phyloP scores from a whole-genome alignment of 768 basidiomycete species.

The Leucosporidium scottii region DNA sequence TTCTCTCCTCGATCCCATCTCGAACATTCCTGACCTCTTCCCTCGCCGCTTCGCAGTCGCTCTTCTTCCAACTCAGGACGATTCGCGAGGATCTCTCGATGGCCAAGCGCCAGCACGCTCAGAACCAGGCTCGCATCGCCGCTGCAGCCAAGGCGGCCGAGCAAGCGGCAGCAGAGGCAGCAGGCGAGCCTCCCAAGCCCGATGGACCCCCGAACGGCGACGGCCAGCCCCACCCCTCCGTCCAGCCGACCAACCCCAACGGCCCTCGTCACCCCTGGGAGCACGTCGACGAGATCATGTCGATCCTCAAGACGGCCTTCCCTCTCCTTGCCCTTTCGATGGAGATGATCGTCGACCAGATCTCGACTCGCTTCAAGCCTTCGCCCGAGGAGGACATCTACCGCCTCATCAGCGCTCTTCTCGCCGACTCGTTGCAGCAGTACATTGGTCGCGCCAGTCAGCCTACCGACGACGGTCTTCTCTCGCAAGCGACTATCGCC shows the following conservation, averaged over 20 bases:
- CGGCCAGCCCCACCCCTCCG: conserved; percentile 1
- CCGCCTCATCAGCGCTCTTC: conserved; percentile 74
- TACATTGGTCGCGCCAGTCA: conserved; percentile 42
- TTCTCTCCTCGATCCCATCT: not conserved
- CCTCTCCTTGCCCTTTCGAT: conserved; percentile 88
- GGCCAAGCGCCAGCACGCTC: conserved; percentile 39
- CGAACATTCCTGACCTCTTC: not conserved
- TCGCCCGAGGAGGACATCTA: conserved; percentile 89
- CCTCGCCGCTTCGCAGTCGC: conserved; percentile 52
- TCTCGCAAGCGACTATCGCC: conserved; percentile 41
- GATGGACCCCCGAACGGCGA: conserved; percentile 26
- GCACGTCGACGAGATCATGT: conserved; percentile 84
- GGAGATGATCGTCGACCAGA: conserved; percentile 95
- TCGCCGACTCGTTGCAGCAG: conserved; percentile 71
- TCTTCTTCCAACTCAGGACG: conserved; percentile 92
- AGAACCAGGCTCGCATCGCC: conserved; percentile 7
- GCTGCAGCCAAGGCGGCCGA: conserved; percentile 28
- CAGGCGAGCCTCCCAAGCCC: conserved; percentile 28
- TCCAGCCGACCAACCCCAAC: conserved; percentile 35
- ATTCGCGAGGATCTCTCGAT: conserved; percentile 60
- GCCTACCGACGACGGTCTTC: conserved; percentile 43
- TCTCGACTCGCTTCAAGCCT: conserved; percentile 79
- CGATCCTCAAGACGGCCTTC: conserved; percentile 90
- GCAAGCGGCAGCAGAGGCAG: conserved; percentile 30
- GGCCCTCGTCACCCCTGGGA: conserved; percentile 63